phyloP scores from a whole-genome alignment of 768 basidiomycete genomes.

The Aureoboletus auriporus region DNA sequence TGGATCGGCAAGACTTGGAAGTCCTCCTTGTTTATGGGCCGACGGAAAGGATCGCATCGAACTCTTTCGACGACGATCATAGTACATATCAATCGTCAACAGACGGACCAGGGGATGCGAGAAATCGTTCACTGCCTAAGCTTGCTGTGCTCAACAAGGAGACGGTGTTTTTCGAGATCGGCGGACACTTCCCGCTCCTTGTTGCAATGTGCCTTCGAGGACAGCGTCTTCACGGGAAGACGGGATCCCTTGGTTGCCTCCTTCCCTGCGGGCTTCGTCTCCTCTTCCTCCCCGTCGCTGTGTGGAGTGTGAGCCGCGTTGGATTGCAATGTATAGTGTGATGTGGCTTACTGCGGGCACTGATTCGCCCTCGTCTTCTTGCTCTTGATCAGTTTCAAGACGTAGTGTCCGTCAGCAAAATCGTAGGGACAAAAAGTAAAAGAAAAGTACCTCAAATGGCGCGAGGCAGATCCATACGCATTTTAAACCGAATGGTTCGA shows the following conservation, averaged over 20 bases:
- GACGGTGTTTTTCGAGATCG: slow-evolving; percentile 81
- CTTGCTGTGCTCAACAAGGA: slow-evolving; percentile 73
- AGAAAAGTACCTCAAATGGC: slow-evolving; percentile 44
- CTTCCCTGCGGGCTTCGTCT: slow-evolving; percentile 72
- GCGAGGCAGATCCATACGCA: too few species aligned
- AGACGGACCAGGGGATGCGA: not conserved
- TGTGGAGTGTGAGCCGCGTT: slow-evolving; percentile 28
- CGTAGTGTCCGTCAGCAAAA: slow-evolving; percentile 26
- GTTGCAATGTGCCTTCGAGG: slow-evolving; percentile 72
- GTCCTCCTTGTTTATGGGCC: slow-evolving; percentile 90
- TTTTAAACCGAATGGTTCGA: too few species aligned
- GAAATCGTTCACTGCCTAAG: slow-evolving; percentile 49
- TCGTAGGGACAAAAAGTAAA: slow-evolving; percentile 1
- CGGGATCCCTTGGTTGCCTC: slow-evolving; percentile 67
- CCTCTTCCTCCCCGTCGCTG: slow-evolving; percentile 93
- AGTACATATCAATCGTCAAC: slow-evolving; percentile 1
- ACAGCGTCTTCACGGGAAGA: slow-evolving; percentile 44
- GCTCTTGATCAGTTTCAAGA: slow-evolving; percentile 37
- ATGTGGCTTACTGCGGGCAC: slow-evolving; percentile 60
- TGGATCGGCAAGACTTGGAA: slow-evolving; percentile 69
- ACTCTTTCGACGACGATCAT: slow-evolving; percentile 68
- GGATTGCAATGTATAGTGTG: not conserved
- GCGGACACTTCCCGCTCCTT: slow-evolving; percentile 80
- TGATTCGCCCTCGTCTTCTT: slow-evolving; percentile 91
- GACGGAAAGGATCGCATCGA: slow-evolving; percentile 69